These are phyloP conservation scores for Logfia minima DNA, from an alignment of 129 eudicot genomes.

Conservation along the genomic window DNA sequence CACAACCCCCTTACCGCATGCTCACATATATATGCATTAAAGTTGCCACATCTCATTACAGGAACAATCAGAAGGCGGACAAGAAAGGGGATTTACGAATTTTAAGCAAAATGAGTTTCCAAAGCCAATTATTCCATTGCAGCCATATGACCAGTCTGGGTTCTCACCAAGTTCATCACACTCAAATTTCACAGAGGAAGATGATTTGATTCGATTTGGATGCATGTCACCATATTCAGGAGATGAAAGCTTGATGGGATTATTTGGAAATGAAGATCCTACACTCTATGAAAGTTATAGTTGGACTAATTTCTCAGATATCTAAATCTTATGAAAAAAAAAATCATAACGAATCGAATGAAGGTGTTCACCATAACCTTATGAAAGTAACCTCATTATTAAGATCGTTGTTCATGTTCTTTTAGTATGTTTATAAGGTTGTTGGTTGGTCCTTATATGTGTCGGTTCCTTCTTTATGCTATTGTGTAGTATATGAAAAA, in stretches of 20 bases:
- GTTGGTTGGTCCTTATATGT: neutral
- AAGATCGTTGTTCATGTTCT: neutral
- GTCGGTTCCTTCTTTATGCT: neutral
- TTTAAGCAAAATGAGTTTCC: constrained; percentile 32
- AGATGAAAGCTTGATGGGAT: constrained; percentile 41
- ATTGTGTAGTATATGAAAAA: neutral
- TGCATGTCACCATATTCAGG: constrained; percentile 57
- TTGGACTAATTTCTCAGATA: constrained; percentile 26
- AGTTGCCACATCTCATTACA: constrained; percentile 18
- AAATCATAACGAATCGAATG: neutral
- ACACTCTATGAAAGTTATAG: constrained; percentile 10
- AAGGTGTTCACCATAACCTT: neutral
- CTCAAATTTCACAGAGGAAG: constrained; percentile 61
- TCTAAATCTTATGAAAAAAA: constrained; percentile 30
- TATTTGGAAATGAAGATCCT: constrained; percentile 45
- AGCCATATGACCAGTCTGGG: constrained; percentile 34
- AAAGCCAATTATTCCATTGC: constrained; percentile 30
- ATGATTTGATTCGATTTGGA: constrained; percentile 43
- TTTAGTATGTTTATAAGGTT: neutral
- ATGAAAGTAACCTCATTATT: neutral
- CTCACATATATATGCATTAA: neutral
- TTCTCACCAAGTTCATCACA: constrained; percentile 53
- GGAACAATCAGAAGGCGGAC: constrained; percentile 57
- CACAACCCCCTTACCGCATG: neutral
- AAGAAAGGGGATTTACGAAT: constrained; percentile 29